Evolutionary conservation across 2,329 filamentous ascomycete genomes (phyloP).

Genomic region (Sporothrix protearum): DNA sequence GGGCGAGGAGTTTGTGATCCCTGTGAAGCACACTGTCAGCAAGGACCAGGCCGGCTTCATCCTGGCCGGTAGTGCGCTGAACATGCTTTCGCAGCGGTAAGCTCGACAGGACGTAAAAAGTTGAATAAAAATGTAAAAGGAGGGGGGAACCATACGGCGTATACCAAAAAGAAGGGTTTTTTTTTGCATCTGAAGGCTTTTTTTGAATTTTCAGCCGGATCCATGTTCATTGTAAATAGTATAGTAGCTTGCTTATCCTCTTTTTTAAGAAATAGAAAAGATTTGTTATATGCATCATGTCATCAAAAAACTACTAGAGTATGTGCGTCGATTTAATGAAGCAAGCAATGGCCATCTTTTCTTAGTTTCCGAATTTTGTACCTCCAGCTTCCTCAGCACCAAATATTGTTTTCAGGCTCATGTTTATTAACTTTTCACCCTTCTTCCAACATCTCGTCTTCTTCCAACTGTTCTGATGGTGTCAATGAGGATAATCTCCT

Average conservation of each 20-base stretch:
- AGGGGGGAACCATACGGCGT: not conserved
- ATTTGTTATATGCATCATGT: too few relatives aligned
- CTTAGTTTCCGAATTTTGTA: too few relatives aligned
- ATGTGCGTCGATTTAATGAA: too few relatives aligned
- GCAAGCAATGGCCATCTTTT: too few relatives aligned
- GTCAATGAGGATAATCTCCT: not conserved
- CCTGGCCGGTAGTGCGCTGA: slow-evolving; percentile 88
- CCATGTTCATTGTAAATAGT: slow-evolving; percentile 2
- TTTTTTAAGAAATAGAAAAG: not conserved
- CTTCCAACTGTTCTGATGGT: not conserved
- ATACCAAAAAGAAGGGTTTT: not conserved
- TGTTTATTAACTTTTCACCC: too few relatives aligned
- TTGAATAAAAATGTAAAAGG: not conserved
- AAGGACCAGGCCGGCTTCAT: slow-evolving; percentile 91
- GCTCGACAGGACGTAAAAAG: not conserved
- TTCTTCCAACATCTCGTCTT: not conserved
- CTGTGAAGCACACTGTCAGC: slow-evolving; percentile 82
- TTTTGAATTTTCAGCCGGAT: not conserved
- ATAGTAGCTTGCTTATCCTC: not conserved
- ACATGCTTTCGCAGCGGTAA: slow-evolving; percentile 67
- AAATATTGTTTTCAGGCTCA: too few relatives aligned
- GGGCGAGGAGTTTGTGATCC: slow-evolving; percentile 65
- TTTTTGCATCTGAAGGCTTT: not conserved
- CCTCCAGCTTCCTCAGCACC: too few relatives aligned
- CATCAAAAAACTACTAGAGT: not conserved